phyloP scores from a whole-genome alignment of 148 eudicot species.

The Vaccinium vitisidaea region DNA sequence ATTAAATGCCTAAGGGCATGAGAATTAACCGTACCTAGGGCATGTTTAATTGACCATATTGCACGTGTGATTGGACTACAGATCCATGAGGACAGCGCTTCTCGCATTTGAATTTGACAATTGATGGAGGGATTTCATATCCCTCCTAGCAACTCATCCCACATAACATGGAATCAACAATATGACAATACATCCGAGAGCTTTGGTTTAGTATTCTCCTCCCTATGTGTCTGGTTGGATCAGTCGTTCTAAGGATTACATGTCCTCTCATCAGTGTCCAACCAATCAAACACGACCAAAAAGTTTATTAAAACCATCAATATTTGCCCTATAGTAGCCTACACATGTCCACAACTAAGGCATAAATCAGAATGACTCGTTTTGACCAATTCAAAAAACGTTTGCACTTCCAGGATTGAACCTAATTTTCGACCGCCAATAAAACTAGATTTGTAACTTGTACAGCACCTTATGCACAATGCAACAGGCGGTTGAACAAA shows the following conservation, averaged over 20 bases:
- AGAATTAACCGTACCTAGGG: neutral
- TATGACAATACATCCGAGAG: neutral
- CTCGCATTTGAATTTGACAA: neutral
- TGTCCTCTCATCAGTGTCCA: neutral
- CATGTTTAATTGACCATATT: neutral
- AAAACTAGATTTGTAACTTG: slow-evolving; percentile 1
- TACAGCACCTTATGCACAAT: neutral
- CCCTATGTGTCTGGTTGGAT: neutral
- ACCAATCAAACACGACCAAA: neutral
- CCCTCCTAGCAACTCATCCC: neutral
- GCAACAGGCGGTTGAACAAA: neutral
- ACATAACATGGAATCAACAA: neutral
- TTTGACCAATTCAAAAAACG: neutral
- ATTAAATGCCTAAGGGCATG: neutral
- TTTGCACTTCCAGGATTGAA: neutral
- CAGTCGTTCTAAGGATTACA: neutral
- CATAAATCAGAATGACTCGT: neutral
- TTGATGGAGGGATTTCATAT: neutral
- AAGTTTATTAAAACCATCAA: neutral
- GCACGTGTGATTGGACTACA: neutral
- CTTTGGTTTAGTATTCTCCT: neutral
- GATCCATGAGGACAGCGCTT: neutral
- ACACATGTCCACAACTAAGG: neutral
- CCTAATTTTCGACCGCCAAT: neutral
- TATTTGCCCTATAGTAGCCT: neutral